These are phyloP conservation scores for Hyphodiscus hymeniophilus DNA, from an alignment of 495 filamentous ascomycete species.

Conservation along the genomic window DNA sequence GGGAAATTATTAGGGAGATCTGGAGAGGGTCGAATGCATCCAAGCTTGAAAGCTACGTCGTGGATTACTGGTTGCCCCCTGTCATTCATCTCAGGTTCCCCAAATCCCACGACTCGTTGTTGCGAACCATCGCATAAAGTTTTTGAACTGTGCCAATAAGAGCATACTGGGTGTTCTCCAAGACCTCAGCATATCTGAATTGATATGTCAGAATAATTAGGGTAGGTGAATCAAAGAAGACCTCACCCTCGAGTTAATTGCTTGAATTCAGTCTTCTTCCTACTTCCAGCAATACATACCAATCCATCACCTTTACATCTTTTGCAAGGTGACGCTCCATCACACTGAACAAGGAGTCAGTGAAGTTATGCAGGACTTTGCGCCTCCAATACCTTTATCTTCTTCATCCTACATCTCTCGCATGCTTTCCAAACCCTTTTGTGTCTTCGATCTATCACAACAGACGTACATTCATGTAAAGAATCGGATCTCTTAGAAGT, in stretches of 20 bases:
- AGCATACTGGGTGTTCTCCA: slow-evolving; percentile 49
- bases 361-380: not conserved
- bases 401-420: slow-evolving; percentile 64
- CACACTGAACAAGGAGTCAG: slow-evolving; percentile 55
- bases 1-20: slow-evolving; percentile 48
- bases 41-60: slow-evolving; percentile 47
- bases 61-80: slow-evolving; percentile 47
- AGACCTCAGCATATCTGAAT: slow-evolving; percentile 44
- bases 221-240: not conserved
- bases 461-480: slow-evolving; percentile 28
- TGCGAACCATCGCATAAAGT: slow-evolving; percentile 49
- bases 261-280: slow-evolving; percentile 53
- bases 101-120: slow-evolving; percentile 41
- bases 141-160: slow-evolving; percentile 49
- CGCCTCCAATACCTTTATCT: slow-evolving; percentile 47
- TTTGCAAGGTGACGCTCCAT: slow-evolving; percentile 59
- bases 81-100: slow-evolving; percentile 48
- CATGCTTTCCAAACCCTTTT: slow-evolving; percentile 66
- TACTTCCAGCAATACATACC: slow-evolving; percentile 46
- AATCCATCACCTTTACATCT: slow-evolving; percentile 55
- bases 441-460: slow-evolving; percentile 37
- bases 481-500: slow-evolving; percentile 23
- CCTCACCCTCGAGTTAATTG: slow-evolving; percentile 43
- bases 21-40: slow-evolving; percentile 46
- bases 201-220: slow-evolving; percentile 15